Percentiles rank a stretch among this genome's conserved stretches.
phyloP scores from a whole-genome alignment of 108 stramenopile genomes.

The Nannochloropsis gaditana region DNA sequence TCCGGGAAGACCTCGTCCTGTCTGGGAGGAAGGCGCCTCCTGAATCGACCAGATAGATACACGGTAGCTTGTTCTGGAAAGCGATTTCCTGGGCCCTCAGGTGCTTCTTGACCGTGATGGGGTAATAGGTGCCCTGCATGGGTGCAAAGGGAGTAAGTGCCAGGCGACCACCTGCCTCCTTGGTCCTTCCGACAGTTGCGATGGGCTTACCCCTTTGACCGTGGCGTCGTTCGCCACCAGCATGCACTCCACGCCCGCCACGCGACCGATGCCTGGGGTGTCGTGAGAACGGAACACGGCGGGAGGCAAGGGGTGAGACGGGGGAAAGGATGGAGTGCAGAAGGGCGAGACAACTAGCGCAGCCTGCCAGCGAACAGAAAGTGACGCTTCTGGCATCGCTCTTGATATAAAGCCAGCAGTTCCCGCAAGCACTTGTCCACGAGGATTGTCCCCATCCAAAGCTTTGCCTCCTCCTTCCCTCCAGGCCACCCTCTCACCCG shows the following conservation, averaged over 20 bases:
- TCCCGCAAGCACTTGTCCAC: too few species aligned
- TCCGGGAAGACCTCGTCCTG: constrained; percentile 97
- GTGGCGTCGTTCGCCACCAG: constrained; percentile 98
- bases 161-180: neutral
- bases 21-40: constrained; percentile 88
- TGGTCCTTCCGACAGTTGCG: neutral
- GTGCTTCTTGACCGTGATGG: constrained; percentile 98
- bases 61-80: constrained; percentile 79
- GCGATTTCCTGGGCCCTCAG: constrained; percentile 96
- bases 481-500: constrained; percentile 48
- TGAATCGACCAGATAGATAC: constrained; percentile 86
- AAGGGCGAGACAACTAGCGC: neutral
- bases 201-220: constrained; percentile 46
- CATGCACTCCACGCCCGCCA: constrained; percentile 79
- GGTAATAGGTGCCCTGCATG: constrained; percentile 96
- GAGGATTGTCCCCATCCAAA: neutral
- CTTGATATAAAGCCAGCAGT: too few species aligned
- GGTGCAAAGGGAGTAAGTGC: neutral
- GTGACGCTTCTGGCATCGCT: too few species aligned
- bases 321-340: neutral
- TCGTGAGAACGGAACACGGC: neutral
- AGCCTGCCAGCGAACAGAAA: too few species aligned
- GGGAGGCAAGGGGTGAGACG: neutral
- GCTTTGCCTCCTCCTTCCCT: neutral
- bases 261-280: constrained; percentile 68